Evolutionary conservation across 257 asterid genomes (phyloP), one percentile per base, ranked within the genome.

Genomic region (Solanum acaule): DNA sequence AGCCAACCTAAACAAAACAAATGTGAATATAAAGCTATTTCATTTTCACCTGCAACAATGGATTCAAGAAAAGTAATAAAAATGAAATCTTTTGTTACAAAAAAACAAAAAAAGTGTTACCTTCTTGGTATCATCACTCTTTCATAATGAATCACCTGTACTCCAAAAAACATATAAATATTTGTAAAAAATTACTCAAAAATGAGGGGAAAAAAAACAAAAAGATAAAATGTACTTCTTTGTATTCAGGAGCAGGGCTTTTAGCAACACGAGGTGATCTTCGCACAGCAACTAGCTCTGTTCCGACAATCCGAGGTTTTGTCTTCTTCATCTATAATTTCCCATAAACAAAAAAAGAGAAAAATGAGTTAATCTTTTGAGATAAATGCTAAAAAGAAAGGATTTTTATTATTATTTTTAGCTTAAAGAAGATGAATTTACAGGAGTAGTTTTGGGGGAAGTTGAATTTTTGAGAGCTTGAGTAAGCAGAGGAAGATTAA

Each of bases 401-500:
- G 34, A 13, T 42, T 56, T 68, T 63, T 63, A 10, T 10, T 10
- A 6, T 20, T 56, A 0, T n/a, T 65, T 65, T 15, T 68, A 14
- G 75, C 22, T 87, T 86, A 76, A 86, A 83, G 87, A 85, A 86
- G 78, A 44, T 83, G 22, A 77, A 42, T 23, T 44, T 42, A 93
- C 98, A 91, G 97, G 98, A 67, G 98, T 91, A 89, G 99, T 68
- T 88, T 92, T 97, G 15, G 98, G 98, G 86, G 97, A 92, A 61
- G 93, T 87, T 37, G 96, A 90, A 68, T 85, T 91, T 25, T 68
- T 91, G 68, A 96, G 94, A 87, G 98, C 94, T 89, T 88, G 94
- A 88, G 98, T 73, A 87, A 97, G 98, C 88, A 92, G 90, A 63
- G 96, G 98, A 90, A 97, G 98, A 87, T 96, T 92, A 81, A 97